Evolutionary conservation across 2,329 filamentous ascomycete species (phyloP).

Genomic region (Venturia aucupariae): DNA sequence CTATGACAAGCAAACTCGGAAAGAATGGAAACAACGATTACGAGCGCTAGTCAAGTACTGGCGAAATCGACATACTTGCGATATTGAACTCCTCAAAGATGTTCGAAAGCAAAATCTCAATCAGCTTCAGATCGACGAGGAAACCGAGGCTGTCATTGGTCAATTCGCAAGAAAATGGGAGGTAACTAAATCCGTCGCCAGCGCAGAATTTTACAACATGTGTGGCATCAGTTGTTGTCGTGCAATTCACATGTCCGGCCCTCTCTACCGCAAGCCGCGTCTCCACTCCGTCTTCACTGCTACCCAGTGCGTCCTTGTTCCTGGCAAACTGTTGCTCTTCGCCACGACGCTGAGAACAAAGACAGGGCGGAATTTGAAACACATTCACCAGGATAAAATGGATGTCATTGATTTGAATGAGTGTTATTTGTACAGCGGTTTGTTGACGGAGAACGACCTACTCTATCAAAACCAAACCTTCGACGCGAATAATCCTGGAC

Average conservation of each 20-base stretch:
- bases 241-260: conserved; percentile 50
- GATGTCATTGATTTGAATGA: conserved; percentile 50
- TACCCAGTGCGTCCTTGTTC: conserved; percentile 50
- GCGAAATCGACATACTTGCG: conserved; percentile 46
- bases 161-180: conserved; percentile 62
- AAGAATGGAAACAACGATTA: conserved; percentile 54
- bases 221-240: conserved; percentile 56
- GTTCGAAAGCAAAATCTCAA: conserved; percentile 50
- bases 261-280: conserved; percentile 54
- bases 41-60: conserved; percentile 51
- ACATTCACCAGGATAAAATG: conserved; percentile 55
- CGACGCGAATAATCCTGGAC: conserved; percentile 52
- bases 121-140: conserved; percentile 54
- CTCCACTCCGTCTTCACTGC: conserved; percentile 52
- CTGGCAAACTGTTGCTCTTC: conserved; percentile 54
- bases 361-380: conserved; percentile 46
- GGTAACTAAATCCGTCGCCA: conserved; percentile 54
- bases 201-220: conserved; percentile 56
- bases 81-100: conserved; percentile 48
- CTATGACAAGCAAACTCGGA: conserved; percentile 47
- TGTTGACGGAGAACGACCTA: conserved; percentile 53
- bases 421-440: conserved; percentile 57
- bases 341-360: conserved; percentile 47
- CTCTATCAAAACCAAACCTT: conserved; percentile 57
- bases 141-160: conserved; percentile 54